Evolutionary conservation across 2,329 filamentous ascomycete species (phyloP), one percentile per base, ranked within the genome.

Genomic region (Calonectria henricotiae): DNA sequence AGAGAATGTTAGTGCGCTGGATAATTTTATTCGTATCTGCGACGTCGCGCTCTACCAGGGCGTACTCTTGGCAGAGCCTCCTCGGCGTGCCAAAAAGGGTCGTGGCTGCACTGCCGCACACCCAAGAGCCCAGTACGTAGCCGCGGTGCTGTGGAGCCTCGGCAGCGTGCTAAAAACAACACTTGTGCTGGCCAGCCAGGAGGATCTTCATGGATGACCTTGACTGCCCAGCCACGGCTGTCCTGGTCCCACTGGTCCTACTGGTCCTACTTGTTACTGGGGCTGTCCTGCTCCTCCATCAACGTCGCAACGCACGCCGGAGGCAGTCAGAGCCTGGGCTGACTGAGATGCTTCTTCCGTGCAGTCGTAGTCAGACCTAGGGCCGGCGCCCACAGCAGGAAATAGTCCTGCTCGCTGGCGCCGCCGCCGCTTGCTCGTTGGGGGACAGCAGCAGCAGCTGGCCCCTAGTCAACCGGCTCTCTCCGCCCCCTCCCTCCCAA

Each of bases 141-240:
- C 32, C 35, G 35, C 3, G 7, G n/a, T 49, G 47, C 17, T 63
- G 60, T 63, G 66, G 66, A 49, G 54, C 61, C 32, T 58, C 49
- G 60, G 58, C 47, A n/a, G 37, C 44, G 54, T 68, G 61, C 66
- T 69, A 69, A 69, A 68, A 68, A 69, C 62, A 69, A 65, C 54
- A 69, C 62, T 61, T 69, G 62, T 41, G 62, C 46, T 54, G 47
- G 60, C 60, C 51, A 32, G 61, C 61, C 58, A 67, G 64, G 64
- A 58, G 64, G 54, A 67, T 67, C 55, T 25, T 39, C 61, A 27
- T 63, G 61, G 55, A 61, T 61, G 55, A 61, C 54, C 64, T 23
- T 51, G 49, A 20, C 44, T 61, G 46, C 64, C 64, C 64, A 67
- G 62, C 54, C 55, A 43, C 51, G 51, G 51, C 51, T 15, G 51